A percentile compares a stretch with the other conserved stretches of the same genome.
phyloP scores from a whole-genome alignment of 345 rosid species.

The Eucalyptus fibrosa region DNA sequence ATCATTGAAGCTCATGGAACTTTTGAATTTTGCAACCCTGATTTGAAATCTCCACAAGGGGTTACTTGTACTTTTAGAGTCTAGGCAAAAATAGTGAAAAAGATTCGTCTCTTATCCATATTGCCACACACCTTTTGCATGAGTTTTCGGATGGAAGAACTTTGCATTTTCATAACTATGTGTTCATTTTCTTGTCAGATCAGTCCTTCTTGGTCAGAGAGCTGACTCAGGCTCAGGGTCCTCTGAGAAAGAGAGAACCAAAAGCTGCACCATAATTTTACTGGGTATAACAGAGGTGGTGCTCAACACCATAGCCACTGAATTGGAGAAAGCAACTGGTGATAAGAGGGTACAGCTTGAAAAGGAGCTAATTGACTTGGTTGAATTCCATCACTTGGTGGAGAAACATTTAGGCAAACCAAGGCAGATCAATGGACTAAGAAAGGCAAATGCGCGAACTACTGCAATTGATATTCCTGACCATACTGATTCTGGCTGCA shows the following conservation, averaged over 20 bases:
- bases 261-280: conserved; percentile 32
- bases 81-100: neutral
- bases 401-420: conserved; percentile 21
- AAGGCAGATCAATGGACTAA: conserved; percentile 28
- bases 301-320: conserved; percentile 36
- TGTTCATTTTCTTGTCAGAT: conserved; percentile 16
- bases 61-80: neutral
- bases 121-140: neutral
- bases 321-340: conserved; percentile 50
- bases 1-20: neutral
- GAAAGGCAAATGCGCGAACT: conserved; percentile 25
- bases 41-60: neutral
- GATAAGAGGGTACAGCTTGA: conserved; percentile 30
- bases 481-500: conserved; percentile 14
- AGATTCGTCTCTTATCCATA: neutral
- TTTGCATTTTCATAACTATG: neutral
- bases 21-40: neutral
- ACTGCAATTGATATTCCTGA: conserved; percentile 10
- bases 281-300: conserved; percentile 54
- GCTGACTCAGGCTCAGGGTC: conserved; percentile 33
- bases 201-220: conserved; percentile 50
- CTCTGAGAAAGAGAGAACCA: conserved; percentile 40
- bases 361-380: conserved; percentile 44
- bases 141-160: neutral
- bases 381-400: conserved; percentile 33